Conservation (phyloP, 163 green algal species). For the Botryococcus braunii region DNA sequence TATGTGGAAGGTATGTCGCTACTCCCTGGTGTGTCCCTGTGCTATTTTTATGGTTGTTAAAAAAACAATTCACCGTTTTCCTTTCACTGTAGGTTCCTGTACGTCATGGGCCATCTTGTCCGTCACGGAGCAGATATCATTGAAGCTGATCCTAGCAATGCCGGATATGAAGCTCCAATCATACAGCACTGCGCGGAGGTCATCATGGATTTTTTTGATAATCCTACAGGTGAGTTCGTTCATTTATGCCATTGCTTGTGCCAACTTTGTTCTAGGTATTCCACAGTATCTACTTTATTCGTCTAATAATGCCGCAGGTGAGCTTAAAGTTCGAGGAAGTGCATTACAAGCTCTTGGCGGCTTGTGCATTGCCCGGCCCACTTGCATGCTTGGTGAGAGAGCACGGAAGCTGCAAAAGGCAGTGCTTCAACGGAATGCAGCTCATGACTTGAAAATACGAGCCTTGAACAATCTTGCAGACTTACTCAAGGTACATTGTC, state of each 20-base stretch:
- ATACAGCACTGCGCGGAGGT: neutral
- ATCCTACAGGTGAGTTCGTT: no score
- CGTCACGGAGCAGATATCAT: conserved; percentile 42
- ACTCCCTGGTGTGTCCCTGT: no score
- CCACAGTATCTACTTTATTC: neutral
- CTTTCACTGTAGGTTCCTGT: conserved; percentile 28
- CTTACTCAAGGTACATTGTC: conserved; percentile 29
- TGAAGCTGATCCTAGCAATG: no score
- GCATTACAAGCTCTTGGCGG: conserved; percentile 49
- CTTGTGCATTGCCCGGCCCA: conserved; percentile 52
- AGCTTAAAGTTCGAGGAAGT: conserved; percentile 23
- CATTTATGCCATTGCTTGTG: neutral
- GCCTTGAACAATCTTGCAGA: conserved; percentile 37
- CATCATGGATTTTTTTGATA: no score
- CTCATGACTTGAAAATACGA: conserved; percentile 27
- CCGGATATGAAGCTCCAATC: neutral
- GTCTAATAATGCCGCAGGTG: conserved; percentile 3
- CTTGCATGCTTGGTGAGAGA: conserved; percentile 26
- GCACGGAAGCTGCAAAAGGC: conserved; percentile 19
- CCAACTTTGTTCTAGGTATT: neutral
- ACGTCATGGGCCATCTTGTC: conserved; percentile 62
- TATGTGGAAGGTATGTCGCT: no score
- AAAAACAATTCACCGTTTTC: no score
- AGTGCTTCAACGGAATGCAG: conserved; percentile 24
- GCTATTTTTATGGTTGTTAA: no score